These are phyloP conservation scores for Pichia heedii DNA, from an alignment of 805 yeast genomes.

Conservation along the genomic window DNA sequence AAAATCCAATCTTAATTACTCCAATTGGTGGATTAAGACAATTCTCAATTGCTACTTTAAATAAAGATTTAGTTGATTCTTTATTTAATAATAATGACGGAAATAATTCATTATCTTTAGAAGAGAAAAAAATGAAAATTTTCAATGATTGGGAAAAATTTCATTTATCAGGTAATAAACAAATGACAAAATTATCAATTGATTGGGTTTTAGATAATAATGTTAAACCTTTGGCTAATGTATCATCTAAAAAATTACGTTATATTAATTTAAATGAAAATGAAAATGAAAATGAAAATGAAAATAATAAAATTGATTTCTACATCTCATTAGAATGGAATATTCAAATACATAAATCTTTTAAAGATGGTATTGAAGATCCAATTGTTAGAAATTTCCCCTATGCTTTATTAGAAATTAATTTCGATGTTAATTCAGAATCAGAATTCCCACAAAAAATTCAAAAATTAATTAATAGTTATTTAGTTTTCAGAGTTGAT, in stretches of 20 bases:
- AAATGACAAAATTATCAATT: constrained; percentile 25
- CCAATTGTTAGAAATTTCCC: constrained; percentile 29
- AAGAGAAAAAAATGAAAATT: constrained; percentile 12
- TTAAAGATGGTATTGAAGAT: constrained; percentile 5
- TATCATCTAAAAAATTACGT: constrained; percentile 19
- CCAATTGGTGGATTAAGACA: constrained; percentile 37
- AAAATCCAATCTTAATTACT: constrained; percentile 26
- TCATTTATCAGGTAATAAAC: constrained; percentile 21
- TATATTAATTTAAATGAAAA: constrained; percentile 16
- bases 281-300: constrained; percentile 11
- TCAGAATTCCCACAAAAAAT: constrained; percentile 30
- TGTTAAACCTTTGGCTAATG: constrained; percentile 22
- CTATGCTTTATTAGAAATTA: constrained; percentile 39
- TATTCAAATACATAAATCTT: constrained; percentile 12
- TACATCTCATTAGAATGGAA: constrained; percentile 25
- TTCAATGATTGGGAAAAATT: constrained; percentile 16
- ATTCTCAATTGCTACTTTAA: constrained; percentile 25
- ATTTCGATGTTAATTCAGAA: constrained; percentile 31
- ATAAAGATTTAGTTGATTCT: constrained; percentile 13
- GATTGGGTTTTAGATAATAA: constrained; percentile 26
- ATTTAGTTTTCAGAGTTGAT: constrained; percentile 39
- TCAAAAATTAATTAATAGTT: constrained; percentile 34
- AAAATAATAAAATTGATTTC: constrained; percentile 18
- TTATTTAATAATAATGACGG: constrained; percentile 12
- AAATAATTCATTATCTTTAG: background rate